Evolutionary conservation across 805 yeast species (phyloP), one percentile per base, ranked within the genome.

Genomic region (Saccharomycopsis fodiens): DNA sequence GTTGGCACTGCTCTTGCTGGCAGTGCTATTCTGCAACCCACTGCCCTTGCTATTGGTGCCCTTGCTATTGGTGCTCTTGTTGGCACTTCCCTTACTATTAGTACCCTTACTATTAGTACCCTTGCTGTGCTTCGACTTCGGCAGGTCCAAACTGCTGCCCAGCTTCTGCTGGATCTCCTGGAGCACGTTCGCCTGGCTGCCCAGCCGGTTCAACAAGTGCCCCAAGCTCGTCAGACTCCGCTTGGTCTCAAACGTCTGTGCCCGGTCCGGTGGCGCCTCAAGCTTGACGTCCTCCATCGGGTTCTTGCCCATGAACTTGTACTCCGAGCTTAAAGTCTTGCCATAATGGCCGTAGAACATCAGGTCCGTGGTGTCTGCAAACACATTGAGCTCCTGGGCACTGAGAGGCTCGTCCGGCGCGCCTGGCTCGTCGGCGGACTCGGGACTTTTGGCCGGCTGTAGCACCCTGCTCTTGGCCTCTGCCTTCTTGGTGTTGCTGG

Each of bases 251-350:
- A 22, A 17, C 8, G 16, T n/a, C 12, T n/a, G 7, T 6, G 7
- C 17, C 29, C 29, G 6, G 29, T 25, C 29, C 29, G 6, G 10
- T 6, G 10, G 10, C 6, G 6, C 29, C 29, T 25, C 29, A 6
- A 25, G 10, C 10, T 36, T 15, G 42, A 17, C 17, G 42, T 40
- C 27, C 3, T 44, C 32, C 19, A 46, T 32, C 8, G 50, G 50
- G 43, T 42, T 42, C 8, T 31, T 32, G 10, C 50, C 50, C 46
- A 37, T 42, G 20, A 46, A 46, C 21, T 46, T 46, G 22, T 46
- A 46, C 37, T 37, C 42, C 5, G 46, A 30, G 35, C 38, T 42
- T 17, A 42, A 38, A 35, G 40, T 45, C 35, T 10, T 41, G 31
- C 49, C 46, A 15, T 42, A 27, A 15, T 3, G 19, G 19, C 45